These are phyloP conservation scores for Penicillium sp. DNA, from an alignment of 2,329 filamentous ascomycete species.

Conservation along the genomic window DNA sequence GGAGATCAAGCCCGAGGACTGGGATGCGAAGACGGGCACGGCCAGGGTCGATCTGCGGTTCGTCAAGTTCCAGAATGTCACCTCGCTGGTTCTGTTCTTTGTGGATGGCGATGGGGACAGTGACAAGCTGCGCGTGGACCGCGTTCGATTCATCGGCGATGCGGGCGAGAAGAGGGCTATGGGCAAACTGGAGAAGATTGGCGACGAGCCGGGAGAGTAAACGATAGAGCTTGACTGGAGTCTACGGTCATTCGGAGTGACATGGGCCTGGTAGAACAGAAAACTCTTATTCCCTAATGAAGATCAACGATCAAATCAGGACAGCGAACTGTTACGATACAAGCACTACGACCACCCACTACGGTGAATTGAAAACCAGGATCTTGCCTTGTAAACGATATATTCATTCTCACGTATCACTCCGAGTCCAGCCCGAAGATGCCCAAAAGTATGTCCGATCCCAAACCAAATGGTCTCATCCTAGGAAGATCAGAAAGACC, in stretches of 20 bases:
- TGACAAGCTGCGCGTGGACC: constrained; percentile 74
- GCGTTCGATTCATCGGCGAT: constrained; percentile 71
- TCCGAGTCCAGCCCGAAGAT: too few relatives aligned
- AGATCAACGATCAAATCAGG: too few relatives aligned
- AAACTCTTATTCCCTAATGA: too few relatives aligned
- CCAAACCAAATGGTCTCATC: constrained; percentile 49
- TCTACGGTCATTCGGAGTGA: too few relatives aligned
- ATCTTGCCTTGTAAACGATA: too few relatives aligned
- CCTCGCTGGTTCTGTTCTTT: constrained; percentile 81
- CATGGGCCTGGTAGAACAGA: too few relatives aligned
- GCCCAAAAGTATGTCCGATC: constrained; percentile 56
- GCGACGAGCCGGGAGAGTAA: constrained; percentile 66
- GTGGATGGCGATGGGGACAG: constrained; percentile 78
- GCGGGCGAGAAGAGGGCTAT: constrained; percentile 86
- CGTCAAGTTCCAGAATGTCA: constrained; percentile 96
- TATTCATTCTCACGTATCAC: too few relatives aligned
- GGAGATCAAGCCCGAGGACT: constrained; percentile 70
- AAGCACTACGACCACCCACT: too few relatives aligned
- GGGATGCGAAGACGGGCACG: constrained; percentile 71
- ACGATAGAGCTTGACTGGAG: constrained; percentile 5
- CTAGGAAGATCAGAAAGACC: constrained; percentile 44
- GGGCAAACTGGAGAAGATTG: constrained; percentile 94
- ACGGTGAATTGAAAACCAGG: too few relatives aligned
- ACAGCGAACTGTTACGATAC: too few relatives aligned
- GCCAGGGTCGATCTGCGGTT: constrained; percentile 73